These are phyloP conservation scores for Yarrowia porcina DNA, from an alignment of 805 yeast species.

Conservation along the genomic window DNA sequence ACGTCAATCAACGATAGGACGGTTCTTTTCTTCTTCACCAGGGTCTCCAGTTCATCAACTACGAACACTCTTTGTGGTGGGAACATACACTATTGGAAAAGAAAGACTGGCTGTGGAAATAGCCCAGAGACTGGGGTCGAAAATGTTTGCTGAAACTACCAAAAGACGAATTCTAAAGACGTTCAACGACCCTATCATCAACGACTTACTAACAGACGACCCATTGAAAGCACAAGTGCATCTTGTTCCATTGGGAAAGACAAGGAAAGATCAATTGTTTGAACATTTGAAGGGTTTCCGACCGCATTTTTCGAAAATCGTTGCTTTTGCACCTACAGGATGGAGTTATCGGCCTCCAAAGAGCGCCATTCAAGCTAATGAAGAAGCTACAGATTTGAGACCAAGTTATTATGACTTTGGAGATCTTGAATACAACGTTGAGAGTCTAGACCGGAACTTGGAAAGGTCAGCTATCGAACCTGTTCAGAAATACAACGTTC, in stretches of 20 bases:
- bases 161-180: constrained; percentile 48
- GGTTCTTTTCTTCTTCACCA: constrained; percentile 41
- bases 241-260: constrained; percentile 64
- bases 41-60: constrained; percentile 32
- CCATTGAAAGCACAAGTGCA: constrained; percentile 59
- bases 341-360: constrained; percentile 60
- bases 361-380: constrained; percentile 28
- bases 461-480: constrained; percentile 38
- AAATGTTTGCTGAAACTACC: constrained; percentile 45
- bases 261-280: constrained; percentile 42
- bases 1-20: constrained; percentile 27
- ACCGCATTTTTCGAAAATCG: constrained; percentile 52
- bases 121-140: constrained; percentile 38
- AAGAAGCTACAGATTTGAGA: constrained; percentile 28
- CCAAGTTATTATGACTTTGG: constrained; percentile 26
- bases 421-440: constrained; percentile 30
- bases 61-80: constrained; percentile 60
- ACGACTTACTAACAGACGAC: constrained; percentile 44
- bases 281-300: constrained; percentile 50
- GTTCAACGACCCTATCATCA: constrained; percentile 44
- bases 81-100: constrained; percentile 90
- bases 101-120: constrained; percentile 69
- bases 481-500: constrained; percentile 58
- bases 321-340: constrained; percentile 86
- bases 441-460: constrained; percentile 35